phyloP scores from a whole-genome alignment of 2,329 filamentous ascomycete genomes.

The Epicoccum sorghinum region DNA sequence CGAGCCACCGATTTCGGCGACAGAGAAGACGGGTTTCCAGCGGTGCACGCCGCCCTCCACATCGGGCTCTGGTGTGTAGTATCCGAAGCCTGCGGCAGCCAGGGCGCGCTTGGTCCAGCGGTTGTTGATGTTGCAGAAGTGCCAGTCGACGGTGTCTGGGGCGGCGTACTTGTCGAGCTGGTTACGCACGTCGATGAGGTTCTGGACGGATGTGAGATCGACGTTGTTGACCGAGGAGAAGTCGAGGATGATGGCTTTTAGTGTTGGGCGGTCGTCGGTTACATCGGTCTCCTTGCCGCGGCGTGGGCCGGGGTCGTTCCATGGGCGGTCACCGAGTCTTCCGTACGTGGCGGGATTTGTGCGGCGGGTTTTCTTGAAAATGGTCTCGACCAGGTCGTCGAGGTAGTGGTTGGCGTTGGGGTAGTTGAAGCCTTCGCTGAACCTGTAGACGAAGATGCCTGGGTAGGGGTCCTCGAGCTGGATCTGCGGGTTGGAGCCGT shows the following conservation, averaged over 20 bases:
- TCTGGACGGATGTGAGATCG: constrained; percentile 90
- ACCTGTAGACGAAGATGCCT: constrained; percentile 95
- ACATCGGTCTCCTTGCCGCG: constrained; percentile 55
- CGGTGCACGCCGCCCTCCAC: constrained; percentile 62
- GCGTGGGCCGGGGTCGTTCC: constrained; percentile 89
- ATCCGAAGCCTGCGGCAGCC: constrained; percentile 88
- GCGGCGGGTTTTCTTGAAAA: constrained; percentile 70
- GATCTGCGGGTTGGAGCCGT: constrained; percentile 87
- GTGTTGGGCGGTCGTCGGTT: constrained; percentile 64
- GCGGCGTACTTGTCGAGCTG: constrained; percentile 88
- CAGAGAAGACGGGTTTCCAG: constrained; percentile 93
- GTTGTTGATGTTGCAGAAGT: constrained; percentile 90
- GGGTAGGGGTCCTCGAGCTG: constrained; percentile 81
- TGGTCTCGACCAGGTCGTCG: constrained; percentile 63
- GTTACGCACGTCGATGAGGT: constrained; percentile 92
- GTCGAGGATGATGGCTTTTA: constrained; percentile 90
- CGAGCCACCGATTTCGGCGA: constrained; percentile 82
- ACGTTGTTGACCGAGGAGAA: constrained; percentile 95
- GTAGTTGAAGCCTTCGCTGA: constrained; percentile 95
- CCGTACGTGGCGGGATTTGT: constrained; percentile 72
- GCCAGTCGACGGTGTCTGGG: constrained; percentile 89
- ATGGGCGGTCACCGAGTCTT: constrained; percentile 73
- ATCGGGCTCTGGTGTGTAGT: constrained; percentile 65
- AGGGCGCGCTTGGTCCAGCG: constrained; percentile 92
- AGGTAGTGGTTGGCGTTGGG: constrained; percentile 91